Base-by-base conservation (phyloP, 352 stramenopile genomes). In the Aphanomyces euteiches region DNA sequence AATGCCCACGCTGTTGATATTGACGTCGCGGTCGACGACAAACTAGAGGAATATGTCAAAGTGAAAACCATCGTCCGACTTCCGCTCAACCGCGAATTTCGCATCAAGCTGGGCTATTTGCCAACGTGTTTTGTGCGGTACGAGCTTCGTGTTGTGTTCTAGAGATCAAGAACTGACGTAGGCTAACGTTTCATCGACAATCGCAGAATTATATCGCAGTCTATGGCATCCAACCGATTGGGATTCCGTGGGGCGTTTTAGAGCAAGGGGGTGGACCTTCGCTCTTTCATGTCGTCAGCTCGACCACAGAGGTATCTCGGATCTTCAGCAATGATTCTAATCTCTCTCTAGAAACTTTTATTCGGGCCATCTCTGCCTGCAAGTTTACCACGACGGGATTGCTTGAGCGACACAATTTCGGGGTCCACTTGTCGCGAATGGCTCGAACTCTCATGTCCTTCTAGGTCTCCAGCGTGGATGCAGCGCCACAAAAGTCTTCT, bases 11-110 rank as follows among this genome's bases (percentile, higher is more conserved):
- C 76, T 5, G 78, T 92, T 19, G 75, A 84, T 67, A 78, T 92
- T 54, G 88, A 80, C 28, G 71, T 92, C 60, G 82, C 84, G 2
- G 70, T 90, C 34, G 82, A 92, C n/a, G 82, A 92, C 56, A 79
- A 75, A 36, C 76, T 73, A 36, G 82, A 79, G 12, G 85, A 83
- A 28, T 92, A 85, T 56, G 78, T 92, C 48, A 76, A 69, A 45
- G 84, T 92, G 38, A 82, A 87, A 37, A 70, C 64, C 13, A 34
- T 81, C 56, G 75, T 84, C 21, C 77, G 81, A 19, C 69, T 92
- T 37, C 75, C 84, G 5, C 81, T 90, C 65, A 72, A 78, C n/a
- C 75, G 82, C 4, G 84, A 92, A 47, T 76, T 87, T 28, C 39
- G 64, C 19, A 72, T 92, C 56, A 82, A 77, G 21, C 63, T 88